Evolutionary conservation across 2,329 filamentous ascomycete species (phyloP), one percentile per base, ranked within the genome.

Genomic region (Dryadomyces sulphureus): DNA sequence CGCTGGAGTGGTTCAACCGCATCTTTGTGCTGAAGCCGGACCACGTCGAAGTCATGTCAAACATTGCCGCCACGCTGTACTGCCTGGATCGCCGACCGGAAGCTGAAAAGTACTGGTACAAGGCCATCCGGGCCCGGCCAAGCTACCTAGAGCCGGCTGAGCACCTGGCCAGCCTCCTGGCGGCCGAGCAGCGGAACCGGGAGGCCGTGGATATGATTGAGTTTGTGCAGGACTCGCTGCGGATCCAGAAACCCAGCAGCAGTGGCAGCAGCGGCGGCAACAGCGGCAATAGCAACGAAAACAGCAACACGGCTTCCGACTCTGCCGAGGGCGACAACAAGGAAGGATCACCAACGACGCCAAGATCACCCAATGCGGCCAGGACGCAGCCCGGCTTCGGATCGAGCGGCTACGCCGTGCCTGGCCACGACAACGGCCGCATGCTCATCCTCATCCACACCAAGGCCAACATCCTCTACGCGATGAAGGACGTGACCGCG

Each of bases 381-480:
- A 50, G 39, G 39, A 48, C 54, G n/a, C 56, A 64, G 20, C 58
- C 61, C 20, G 69, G 81, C 0, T 88, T 83, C 57, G 83, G 79
- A 1, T 81, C 81, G 4, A 92, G 85, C 60, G 89, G 88, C 16
- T 96, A 94, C 60, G 75, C 79, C 14, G 80, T 98, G 38, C 75
- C 88, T 5, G 88, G 82, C 2, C 78, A 75, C 38, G 92, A 98
- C 54, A 96, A 95, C 59, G 92, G 90, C 8, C 78, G 92, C 49
- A 87, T 98, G 56, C 73, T 98, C 39, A 84, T 88, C n/a, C 72
- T 98, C 16, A 79, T 96, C 36, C 92, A 98, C 63, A 89, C 90
- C 19, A 98, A 96, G 62, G 92, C 90, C n/a, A 96, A 96, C 52
- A 93, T 96, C 82, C 71, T 96, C 2, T 98, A 98, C 62, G 79